Evolutionary conservation across 139 green algal genomes (phyloP), one percentile per base, ranked within the genome.

Genomic region (Auxenochlorella protothecoides): DNA sequence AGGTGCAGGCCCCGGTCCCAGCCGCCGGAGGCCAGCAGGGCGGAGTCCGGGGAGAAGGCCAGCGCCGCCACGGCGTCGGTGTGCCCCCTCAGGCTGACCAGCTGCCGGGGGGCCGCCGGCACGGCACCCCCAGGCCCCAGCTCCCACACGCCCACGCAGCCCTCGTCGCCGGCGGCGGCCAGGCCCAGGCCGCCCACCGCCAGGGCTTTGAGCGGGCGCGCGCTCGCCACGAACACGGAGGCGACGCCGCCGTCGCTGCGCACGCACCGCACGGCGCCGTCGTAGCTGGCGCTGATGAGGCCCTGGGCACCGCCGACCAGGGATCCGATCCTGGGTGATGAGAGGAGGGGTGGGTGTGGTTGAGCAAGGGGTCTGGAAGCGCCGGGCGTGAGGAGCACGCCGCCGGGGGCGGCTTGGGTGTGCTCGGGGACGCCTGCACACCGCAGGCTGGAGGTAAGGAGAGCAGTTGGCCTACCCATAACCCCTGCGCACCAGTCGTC

Each of bases 1-100:
- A 95, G 51, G 67, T 84, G 74, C 16, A 93, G 63, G n/a, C 65
- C 16, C 56, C 77, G 78, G 67, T 96, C 90, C 90, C 90, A 95
- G 14, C 88, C 83, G 59, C 77, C 80, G 54, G 75, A 89, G 62
- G 16, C 83, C 54, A 84, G 82, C 14, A 68, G 67, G 12, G 59
- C 44, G 5, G 83, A 83, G 52, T 69, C 79, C 15, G 83, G 84
- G 66, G 56, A 70, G 2, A 77, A 65, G 5, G 84, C 88, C 59
- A 89, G 64, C 2, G 53, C 60, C 68, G 88, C 77, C 55, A 93
- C 83, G 2, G 77, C 63, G 65, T 91, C 88, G 5, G 61, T 79
- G 71, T 95, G 88, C 0, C 86, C 86, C 27, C 67, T 65, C 4
- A 78, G 68, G 8, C 69, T 5, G 0, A 70, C 78, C 59, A 44